A percentile compares a stretch with the other conserved stretches of the same genome.
Conservation (phyloP, 331 rosid species). For the Rosa hybrid region DNA sequence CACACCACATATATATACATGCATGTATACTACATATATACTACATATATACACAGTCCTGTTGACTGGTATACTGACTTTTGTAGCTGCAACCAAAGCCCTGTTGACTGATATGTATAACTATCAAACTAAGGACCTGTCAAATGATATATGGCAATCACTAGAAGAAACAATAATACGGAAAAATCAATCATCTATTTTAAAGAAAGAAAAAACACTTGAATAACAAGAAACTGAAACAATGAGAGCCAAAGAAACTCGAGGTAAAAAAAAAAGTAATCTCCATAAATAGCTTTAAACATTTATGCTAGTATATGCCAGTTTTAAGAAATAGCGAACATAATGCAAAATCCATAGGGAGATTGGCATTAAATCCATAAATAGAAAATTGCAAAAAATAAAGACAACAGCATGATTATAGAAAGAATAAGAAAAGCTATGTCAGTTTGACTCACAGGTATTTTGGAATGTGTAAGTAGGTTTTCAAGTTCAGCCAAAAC, state of each 20-base stretch:
- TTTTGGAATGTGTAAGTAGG: slow-evolving; percentile 67
- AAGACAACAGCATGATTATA: not conserved
- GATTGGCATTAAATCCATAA: not conserved
- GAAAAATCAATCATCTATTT: not conserved
- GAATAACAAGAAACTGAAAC: not conserved
- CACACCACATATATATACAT: not conserved
- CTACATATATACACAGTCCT: not conserved
- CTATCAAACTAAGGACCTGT: not conserved
- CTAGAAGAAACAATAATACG: not conserved
- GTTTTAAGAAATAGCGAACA: slow-evolving; percentile 6
- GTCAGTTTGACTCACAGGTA: slow-evolving; percentile 78
- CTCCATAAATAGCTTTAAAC: not conserved
- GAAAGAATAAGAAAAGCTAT: slow-evolving; percentile 13
- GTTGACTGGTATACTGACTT: not conserved
- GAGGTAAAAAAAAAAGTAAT: too few relatives aligned
- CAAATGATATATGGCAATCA: not conserved
- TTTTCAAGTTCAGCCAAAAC: slow-evolving; percentile 72
- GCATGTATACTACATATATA: too few relatives aligned
- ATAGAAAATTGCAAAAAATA: slow-evolving; percentile 15
- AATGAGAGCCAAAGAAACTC: not conserved
- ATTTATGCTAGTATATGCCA: not conserved
- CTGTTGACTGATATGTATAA: not conserved
- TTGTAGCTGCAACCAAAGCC: not conserved
- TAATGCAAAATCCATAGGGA: not conserved
- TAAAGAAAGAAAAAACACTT: too few relatives aligned